Percentiles rank a stretch among this genome's conserved stretches.
These are phyloP conservation scores for Rhodotorula mucilaginosa DNA, from an alignment of 1,284 basidiomycete species.

Conservation along the genomic window DNA sequence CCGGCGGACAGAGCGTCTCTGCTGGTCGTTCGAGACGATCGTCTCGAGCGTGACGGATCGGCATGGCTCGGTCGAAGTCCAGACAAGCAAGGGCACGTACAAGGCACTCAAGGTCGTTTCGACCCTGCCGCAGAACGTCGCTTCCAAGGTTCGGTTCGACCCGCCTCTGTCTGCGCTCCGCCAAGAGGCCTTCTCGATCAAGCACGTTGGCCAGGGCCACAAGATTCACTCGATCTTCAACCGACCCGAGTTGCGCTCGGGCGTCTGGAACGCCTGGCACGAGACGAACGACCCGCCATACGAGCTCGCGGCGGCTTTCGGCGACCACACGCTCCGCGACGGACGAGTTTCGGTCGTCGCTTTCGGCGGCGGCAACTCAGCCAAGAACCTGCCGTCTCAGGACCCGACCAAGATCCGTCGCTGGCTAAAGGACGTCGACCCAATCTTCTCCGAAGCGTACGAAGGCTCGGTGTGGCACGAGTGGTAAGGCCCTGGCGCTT, in stretches of 20 bases:
- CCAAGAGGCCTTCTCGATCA: constrained; percentile 11
- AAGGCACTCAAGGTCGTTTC: constrained; percentile 14
- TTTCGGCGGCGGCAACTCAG: constrained; percentile 7
- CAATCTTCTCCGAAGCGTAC: constrained; percentile 4
- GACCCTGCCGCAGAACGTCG: constrained; percentile 12
- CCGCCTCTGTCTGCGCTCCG: constrained; percentile 1
- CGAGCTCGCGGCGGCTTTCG: constrained; percentile 14
- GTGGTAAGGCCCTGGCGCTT: not conserved
- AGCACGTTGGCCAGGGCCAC: constrained; percentile 3
- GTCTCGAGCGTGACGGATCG: constrained; percentile 6
- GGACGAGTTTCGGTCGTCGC: constrained; percentile 9
- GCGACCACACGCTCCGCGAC: constrained; percentile 12
- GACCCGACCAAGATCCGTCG: constrained; percentile 8
- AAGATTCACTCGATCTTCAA: constrained; percentile 8
- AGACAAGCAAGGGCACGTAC: constrained; percentile 10
- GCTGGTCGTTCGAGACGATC: constrained; percentile 5
- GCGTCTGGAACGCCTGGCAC: constrained; percentile 7
- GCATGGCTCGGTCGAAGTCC: constrained; percentile 12
- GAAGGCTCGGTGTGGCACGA: constrained; percentile 5
- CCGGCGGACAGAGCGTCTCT: constrained; percentile 1
- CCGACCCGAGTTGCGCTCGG: constrained; percentile 7
- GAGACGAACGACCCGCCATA: not conserved
- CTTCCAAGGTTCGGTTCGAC: constrained; percentile 5
- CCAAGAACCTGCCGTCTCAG: not conserved
- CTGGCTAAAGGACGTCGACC: constrained; percentile 9